Percentiles rank a stretch among this genome's conserved stretches.
Conservation (phyloP, 2,329 filamentous ascomycete genomes). For the Mycosphaerella sp. region DNA sequence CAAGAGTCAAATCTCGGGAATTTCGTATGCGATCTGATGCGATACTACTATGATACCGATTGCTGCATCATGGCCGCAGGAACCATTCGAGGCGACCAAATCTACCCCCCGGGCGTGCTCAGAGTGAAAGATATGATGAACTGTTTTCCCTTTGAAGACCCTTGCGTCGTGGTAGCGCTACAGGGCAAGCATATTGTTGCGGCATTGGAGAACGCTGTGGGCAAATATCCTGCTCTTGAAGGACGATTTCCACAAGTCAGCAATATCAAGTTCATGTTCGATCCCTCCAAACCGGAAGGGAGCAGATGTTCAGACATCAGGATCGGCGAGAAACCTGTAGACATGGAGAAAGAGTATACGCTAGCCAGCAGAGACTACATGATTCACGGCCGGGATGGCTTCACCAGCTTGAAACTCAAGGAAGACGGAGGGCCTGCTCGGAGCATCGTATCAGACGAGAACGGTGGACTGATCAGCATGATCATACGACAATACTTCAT, state of each 20-base stretch:
- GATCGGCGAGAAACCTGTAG: constrained; percentile 56
- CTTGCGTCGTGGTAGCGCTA: constrained; percentile 69
- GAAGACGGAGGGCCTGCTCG: constrained; percentile 69
- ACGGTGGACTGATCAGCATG: constrained; percentile 76
- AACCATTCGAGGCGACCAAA: constrained; percentile 80
- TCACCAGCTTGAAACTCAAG: constrained; percentile 65
- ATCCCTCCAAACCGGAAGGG: constrained; percentile 55
- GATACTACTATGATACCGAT: constrained; percentile 71
- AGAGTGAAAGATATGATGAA: constrained; percentile 51
- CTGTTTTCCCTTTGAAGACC: constrained; percentile 82
- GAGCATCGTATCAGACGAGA: constrained; percentile 78
- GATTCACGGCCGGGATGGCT: constrained; percentile 73
- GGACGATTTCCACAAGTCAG: constrained; percentile 80
- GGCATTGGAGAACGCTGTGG: constrained; percentile 80
- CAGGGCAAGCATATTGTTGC: constrained; percentile 65
- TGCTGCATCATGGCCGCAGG: constrained; percentile 79
- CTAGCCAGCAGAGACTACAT: constrained; percentile 83
- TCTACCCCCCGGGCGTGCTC: constrained; percentile 75
- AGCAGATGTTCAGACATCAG: constrained; percentile 57
- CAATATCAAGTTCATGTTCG: constrained; percentile 69
- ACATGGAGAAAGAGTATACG: constrained; percentile 59
- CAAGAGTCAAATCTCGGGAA: constrained; percentile 81
- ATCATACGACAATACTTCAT: constrained; percentile 89
- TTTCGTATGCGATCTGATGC: constrained; percentile 88
- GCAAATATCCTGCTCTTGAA: constrained; percentile 73